Conservation (phyloP, 1,139 yeast genomes). For the Sugiyamaella neomexicana region DNA sequence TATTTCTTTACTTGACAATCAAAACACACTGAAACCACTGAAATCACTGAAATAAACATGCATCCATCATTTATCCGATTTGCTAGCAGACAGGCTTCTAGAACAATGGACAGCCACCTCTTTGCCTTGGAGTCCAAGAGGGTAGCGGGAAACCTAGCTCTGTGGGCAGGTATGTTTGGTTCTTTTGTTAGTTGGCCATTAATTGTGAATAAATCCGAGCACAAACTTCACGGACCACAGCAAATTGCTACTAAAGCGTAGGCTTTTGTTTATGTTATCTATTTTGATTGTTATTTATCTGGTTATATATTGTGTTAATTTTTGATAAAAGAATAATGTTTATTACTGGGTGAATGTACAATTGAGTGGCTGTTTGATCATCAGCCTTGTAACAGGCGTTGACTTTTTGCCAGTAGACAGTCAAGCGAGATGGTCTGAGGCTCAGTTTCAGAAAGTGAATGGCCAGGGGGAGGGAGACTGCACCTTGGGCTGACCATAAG, state of each 20-base stretch:
- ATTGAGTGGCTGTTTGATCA: neutral
- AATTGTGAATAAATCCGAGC: conserved; percentile 11
- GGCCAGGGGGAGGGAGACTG: no score
- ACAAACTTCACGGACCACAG: conserved; percentile 8
- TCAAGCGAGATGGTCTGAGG: no score
- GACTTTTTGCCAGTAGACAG: no score
- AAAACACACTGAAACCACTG: neutral
- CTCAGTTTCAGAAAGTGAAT: no score
- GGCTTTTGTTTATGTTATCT: neutral
- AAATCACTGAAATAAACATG: conserved; percentile 3
- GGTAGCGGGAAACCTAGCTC: conserved; percentile 11
- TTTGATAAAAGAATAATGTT: neutral
- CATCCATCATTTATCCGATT: conserved; percentile 12
- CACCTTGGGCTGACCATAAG: no score
- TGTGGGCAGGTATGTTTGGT: conserved; percentile 16
- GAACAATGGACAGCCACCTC: conserved; percentile 1
- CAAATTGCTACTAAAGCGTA: neutral
- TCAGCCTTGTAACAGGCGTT: no score
- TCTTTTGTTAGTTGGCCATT: conserved; percentile 11
- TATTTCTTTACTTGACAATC: neutral
- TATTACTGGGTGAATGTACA: neutral
- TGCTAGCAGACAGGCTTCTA: conserved; percentile 10
- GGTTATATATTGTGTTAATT: neutral
- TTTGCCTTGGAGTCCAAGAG: conserved; percentile 2
- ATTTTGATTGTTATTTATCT: neutral